Evolutionary conservation across 1,284 basidiomycete genomes (phyloP), one percentile per base, ranked within the genome.

Genomic region (Fomitopsis schrenkii): DNA sequence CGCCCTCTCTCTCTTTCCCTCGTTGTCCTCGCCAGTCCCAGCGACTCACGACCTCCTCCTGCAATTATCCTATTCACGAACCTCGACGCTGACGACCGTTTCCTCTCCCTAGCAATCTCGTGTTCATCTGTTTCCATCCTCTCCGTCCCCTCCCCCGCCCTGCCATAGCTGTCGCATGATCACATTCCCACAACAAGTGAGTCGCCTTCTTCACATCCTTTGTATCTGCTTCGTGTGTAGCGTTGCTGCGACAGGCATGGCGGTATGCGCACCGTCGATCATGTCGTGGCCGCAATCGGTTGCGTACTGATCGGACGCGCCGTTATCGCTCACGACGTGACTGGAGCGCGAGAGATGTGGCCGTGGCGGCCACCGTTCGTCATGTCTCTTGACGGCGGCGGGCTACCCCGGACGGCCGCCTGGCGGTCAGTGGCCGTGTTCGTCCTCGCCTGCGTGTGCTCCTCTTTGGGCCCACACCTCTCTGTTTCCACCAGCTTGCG

Each of bases 131-230:
- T 48, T 62, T 64, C 59, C 66, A 61, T 66, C 62, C 64, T 63
- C 46, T 73, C 69, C 71, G 67, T 69, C 66, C 65, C 64, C 70
- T 68, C 62, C 67, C 62, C 63, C 66, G 66, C 68, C 62, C 58
- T 61, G 56, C 56, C 46, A 38, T 56, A 64, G 66, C 65, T 62
- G 62, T 75, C 72, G 76, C 70, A 79, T 79, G 75, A 71, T 69
- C 69, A 70, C 65, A 68, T 70, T 65, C 68, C 64, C 67, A 57
- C 67, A 68, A 66, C 70, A 65, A 59, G 79, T 81, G 71, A 79
- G 79, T 79, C 57, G 28, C 30, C 60, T 54, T 66, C 60, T 52
- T 54, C 63, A 42, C 58, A 55, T 58, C 60, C 17, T 9, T 22
- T 22, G 12, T 48, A 26, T 41, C 30, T 46, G 55, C 38, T 22